Conservation (phyloP, 2,329 filamentous ascomycete species). For the Trichocomaceae sp. region DNA sequence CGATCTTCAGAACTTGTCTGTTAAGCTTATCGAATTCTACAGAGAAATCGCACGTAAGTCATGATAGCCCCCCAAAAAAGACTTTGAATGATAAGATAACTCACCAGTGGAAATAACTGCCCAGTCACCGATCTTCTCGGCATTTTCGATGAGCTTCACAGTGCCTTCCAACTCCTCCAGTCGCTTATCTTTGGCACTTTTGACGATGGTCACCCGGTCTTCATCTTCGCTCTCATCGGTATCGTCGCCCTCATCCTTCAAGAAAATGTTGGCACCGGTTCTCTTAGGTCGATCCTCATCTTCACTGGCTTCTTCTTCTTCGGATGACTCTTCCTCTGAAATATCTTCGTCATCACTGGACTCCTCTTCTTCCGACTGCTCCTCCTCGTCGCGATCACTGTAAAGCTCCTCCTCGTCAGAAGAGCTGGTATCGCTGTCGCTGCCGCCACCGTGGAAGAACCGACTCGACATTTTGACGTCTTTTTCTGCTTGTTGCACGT, state of each 20-base stretch:
- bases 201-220: conserved; percentile 77
- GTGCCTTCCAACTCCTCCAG: conserved; percentile 87
- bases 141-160: conserved; percentile 89
- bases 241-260: conserved; percentile 64
- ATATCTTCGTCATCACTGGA: conserved; percentile 45
- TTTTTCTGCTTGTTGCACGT: conserved; percentile 9
- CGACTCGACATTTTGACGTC: conserved; percentile 62
- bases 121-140: conserved; percentile 97
- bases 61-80: neutral
- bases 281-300: conserved; percentile 53
- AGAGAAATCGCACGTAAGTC: conserved; percentile 2
- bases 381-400: conserved; percentile 65
- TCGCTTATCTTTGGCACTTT: conserved; percentile 97
- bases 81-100: conserved; percentile 25
- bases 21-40: conserved; percentile 92
- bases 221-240: conserved; percentile 79
- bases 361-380: conserved; percentile 51
- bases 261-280: conserved; percentile 73
- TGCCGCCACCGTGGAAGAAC: conserved; percentile 95
- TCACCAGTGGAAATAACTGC: conserved; percentile 80
- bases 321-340: conserved; percentile 48
- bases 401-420: conserved; percentile 93
- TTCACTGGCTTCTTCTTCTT: conserved; percentile 43
- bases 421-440: conserved; percentile 90
- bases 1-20: conserved; percentile 73